Evolutionary conservation across 306 rosid genomes (phyloP), one percentile per base, ranked within the genome.

Genomic region (Geum urbanum): DNA sequence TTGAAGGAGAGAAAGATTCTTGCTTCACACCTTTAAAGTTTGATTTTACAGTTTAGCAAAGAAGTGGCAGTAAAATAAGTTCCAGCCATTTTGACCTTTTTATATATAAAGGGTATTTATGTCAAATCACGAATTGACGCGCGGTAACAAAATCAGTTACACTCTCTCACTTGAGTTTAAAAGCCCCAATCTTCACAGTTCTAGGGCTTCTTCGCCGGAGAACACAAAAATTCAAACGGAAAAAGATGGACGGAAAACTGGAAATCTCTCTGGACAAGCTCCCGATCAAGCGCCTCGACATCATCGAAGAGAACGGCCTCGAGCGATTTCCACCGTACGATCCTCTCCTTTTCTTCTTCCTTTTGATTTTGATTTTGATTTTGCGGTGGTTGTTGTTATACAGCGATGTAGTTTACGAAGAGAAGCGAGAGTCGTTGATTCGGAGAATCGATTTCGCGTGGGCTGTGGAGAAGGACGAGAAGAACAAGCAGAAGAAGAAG

Each of bases 381-480:
- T 32, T 32, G 37, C 4, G 37, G 37, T 3, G 37, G 37, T 32
- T 32, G 3, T 32, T 32, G 37, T 15, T 66, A 20, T 71, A 76
- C 81, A 92, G 94, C 39, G 96, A 88, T 79, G 85, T 86, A 52
- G 96, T 86, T 67, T 82, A 92, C 24, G 97, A 92, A 45, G 97
- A 92, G 82, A 88, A 85, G 78, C 85, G 97, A 71, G 74, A 82
- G 20, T 80, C 91, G 0, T 74, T 88, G 58, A 88, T 88, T 57
- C 86, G 94, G 81, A 76, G 90, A 81, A 84, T 92, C 27, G 96
- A 88, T 70, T 92, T 92, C 46, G 91, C 96, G 32, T 90, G 96
- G 98, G 96, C 96, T 12, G 54, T 92, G 73, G 98, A 86, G 86
- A 86, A 85, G 79, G 95, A 89, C 20, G 87, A 89, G 9, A 82